Conservation (phyloP, 2,329 filamentous ascomycete genomes). For the Calonectria leucothoes region DNA sequence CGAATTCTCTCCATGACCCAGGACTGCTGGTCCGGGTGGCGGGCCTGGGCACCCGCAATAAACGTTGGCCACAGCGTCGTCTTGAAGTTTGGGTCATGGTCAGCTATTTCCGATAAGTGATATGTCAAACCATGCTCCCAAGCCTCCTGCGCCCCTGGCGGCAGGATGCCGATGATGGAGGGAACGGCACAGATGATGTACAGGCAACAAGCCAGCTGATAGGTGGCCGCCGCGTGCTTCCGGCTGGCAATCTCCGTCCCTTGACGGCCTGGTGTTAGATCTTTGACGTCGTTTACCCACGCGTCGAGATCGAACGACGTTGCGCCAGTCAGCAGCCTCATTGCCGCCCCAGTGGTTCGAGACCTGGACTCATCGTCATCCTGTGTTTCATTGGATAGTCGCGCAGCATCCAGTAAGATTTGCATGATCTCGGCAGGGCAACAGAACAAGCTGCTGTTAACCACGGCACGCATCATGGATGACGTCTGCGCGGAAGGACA, state of each 20-base stretch:
- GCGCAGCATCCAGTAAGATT: slow-evolving; percentile 55
- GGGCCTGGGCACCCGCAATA: slow-evolving; percentile 63
- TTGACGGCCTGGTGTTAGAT: background rate
- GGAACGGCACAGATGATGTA: slow-evolving; percentile 44
- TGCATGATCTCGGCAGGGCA: slow-evolving; percentile 56
- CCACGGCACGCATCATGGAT: slow-evolving; percentile 51
- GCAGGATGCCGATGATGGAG: slow-evolving; percentile 21
- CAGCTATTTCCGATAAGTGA: slow-evolving; percentile 56
- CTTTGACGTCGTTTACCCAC: background rate
- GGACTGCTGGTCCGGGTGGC: slow-evolving; percentile 51
- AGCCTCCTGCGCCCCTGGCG: background rate
- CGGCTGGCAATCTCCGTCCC: background rate
- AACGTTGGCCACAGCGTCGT: slow-evolving; percentile 68
- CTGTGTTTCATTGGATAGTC: slow-evolving; percentile 47
- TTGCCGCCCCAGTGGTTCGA: background rate
- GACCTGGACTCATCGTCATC: slow-evolving; percentile 22
- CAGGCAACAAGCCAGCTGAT: background rate
- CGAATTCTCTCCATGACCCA: slow-evolving; percentile 62
- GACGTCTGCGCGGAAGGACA: background rate
- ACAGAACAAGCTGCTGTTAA: slow-evolving; percentile 59
- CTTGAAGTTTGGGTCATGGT: slow-evolving; percentile 64
- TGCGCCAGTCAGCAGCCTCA: background rate
- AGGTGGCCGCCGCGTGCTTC: background rate
- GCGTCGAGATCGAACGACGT: background rate
- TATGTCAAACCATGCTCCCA: background rate